Percentiles rank a stretch among this genome's conserved stretches.
phyloP scores from a whole-genome alignment of 345 rosid species.

The Nasturtium officinale region DNA sequence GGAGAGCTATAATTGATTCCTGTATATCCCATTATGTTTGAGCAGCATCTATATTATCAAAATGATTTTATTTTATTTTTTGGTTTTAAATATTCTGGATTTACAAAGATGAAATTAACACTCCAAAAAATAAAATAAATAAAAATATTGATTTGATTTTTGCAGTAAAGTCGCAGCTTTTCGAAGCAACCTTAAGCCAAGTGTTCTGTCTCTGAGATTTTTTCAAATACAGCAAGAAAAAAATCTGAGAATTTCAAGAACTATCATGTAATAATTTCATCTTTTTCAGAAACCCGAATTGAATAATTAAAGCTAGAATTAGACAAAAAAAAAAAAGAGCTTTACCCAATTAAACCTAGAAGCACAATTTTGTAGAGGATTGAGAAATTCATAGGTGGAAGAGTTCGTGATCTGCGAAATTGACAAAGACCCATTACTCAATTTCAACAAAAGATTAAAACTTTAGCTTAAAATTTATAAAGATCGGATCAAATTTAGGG shows the following conservation, averaged over 20 bases:
- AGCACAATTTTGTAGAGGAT: conserved; percentile 70
- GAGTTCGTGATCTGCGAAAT: conserved; percentile 65
- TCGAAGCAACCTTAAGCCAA: conserved; percentile 32
- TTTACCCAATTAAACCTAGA: conserved; percentile 84
- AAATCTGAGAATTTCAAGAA: not conserved
- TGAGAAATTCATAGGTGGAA: conserved; percentile 69
- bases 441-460: conserved; percentile 1
- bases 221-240: conserved; percentile 6
- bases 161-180: conserved; percentile 36
- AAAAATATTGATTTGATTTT: not conserved
- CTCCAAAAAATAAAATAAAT: not conserved
- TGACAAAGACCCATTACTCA: conserved; percentile 7
- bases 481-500: not conserved
- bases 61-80: not conserved
- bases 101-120: conserved; percentile 3
- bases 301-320: not conserved
- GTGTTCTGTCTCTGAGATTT: conserved; percentile 4
- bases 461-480: not conserved
- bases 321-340: not conserved
- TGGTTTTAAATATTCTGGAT: not conserved
- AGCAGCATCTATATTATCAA: conserved; percentile 58
- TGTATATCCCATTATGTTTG: conserved; percentile 82
- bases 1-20: conserved; percentile 86
- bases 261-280: conserved; percentile 12
- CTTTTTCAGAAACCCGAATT: not conserved